Evolutionary conservation across 768 basidiomycete genomes (phyloP).

Genomic region (Tylopilus rubrobrunneus): DNA sequence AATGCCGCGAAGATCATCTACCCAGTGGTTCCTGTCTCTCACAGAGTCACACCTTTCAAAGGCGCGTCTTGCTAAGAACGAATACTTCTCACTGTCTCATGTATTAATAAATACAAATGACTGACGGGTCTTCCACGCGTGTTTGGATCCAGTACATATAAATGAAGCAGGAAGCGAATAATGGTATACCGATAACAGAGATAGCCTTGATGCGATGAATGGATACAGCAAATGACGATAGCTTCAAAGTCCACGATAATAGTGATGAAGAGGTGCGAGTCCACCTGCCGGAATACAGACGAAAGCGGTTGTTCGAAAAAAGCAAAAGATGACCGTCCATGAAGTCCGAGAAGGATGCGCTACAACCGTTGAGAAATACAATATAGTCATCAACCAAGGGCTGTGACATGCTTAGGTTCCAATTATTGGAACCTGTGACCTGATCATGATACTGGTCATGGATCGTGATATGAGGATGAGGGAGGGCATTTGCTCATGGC

Average conservation of each 20-base stretch:
- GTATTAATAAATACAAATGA: too few relatives aligned
- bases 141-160: background rate
- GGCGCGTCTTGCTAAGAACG: too few relatives aligned
- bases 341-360: slow-evolving; percentile 7
- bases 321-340: slow-evolving; percentile 10
- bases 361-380: slow-evolving; percentile 18
- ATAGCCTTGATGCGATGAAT: slow-evolving; percentile 1
- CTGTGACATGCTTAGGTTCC: slow-evolving; percentile 6
- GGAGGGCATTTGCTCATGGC: slow-evolving; percentile 8
- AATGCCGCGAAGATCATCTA: too few relatives aligned
- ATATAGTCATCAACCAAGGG: slow-evolving; percentile 5
- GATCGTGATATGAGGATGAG: slow-evolving; percentile 1
- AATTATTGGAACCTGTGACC: slow-evolving; percentile 7
- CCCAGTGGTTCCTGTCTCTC: too few relatives aligned
- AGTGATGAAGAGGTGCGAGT: slow-evolving; percentile 5
- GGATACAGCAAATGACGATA: slow-evolving; percentile 14
- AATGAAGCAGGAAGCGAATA: background rate
- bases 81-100: too few relatives aligned
- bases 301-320: background rate
- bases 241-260: slow-evolving; percentile 7
- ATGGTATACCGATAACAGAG: background rate
- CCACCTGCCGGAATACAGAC: slow-evolving; percentile 12
- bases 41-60: too few relatives aligned
- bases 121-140: too few relatives aligned
- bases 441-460: slow-evolving; percentile 4